Evolutionary conservation across 305 asterid genomes (phyloP), one percentile per base, ranked within the genome.

Genomic region (Solanum hybrid): DNA sequence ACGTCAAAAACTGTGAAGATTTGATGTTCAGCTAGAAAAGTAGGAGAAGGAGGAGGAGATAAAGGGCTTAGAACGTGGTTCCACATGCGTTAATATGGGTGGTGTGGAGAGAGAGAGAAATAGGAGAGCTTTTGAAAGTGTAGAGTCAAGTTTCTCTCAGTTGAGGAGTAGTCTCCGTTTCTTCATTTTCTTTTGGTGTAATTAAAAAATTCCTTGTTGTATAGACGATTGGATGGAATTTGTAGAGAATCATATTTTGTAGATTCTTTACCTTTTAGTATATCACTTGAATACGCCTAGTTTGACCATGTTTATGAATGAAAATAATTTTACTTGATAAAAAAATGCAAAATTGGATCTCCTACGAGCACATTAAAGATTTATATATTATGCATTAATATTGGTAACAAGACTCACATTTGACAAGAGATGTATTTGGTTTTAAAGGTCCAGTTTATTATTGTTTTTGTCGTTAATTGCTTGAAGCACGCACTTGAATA

Each of bases 401-500:
- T 51, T 51, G 87, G 75, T 31, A 31, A 82, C 42, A 51, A 56
- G 11, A 5, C 75, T 51, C 75, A 31, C 40, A 51, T 84, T 51
- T 84, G 75, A 51, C 42, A 45, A 51, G 29, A 45, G 38, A 82
- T 86, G 82, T 24, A 71, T 35, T 37, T 86, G 82, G 81, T 37
- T 86, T 64, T 64, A 36, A 36, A 69, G 60, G 66, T 69, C 79
- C 35, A 86, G 29, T 87, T 35, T 34, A 38, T 17, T 24, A 26
- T 12, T 4, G 37, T 45, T 19, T 19, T 34, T 29, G 73, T 56
- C 42, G 6, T 77, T 75, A n/a, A 24, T 88, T 51, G 75, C 72
- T 38, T 15, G 36, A 37, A 29, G 80, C 36, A 71, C 38, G 64
- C 72, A 32, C 32, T 88, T 91, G 87, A 90, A 93, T 79, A 73